A percentile compares a stretch with the other conserved stretches of the same genome.
These are phyloP conservation scores for Vinca minor DNA, from an alignment of 257 asterid species.

Conservation along the genomic window DNA sequence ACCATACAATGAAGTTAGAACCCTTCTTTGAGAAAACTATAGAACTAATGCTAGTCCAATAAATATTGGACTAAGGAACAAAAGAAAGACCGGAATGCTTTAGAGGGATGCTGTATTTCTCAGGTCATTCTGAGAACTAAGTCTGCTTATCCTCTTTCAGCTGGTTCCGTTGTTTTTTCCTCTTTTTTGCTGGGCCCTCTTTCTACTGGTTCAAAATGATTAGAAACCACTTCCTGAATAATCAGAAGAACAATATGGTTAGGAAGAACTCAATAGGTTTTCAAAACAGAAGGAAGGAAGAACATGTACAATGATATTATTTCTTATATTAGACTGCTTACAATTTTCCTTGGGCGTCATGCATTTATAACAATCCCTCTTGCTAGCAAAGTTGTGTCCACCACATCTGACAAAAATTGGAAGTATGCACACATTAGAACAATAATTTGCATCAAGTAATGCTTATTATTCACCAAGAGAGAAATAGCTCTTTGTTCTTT, in stretches of 20 bases:
- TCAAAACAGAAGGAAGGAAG: background rate
- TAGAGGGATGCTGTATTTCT: background rate
- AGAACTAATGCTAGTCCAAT: constrained; percentile 5
- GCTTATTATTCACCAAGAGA: background rate
- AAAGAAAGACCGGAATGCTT: constrained; percentile 2
- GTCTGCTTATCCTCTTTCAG: background rate
- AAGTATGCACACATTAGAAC: background rate
- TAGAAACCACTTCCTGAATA: constrained; percentile 12
- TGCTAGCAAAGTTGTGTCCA: constrained; percentile 69
- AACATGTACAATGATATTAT: background rate
- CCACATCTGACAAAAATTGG: constrained; percentile 34
- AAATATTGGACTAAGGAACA: constrained; percentile 2
- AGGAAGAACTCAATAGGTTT: background rate
- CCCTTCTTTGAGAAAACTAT: constrained; percentile 17
- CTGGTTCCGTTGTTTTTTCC: no score
- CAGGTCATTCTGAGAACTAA: background rate
- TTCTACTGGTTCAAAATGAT: constrained; percentile 1
- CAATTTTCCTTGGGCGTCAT: constrained; percentile 50
- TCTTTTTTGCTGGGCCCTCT: no score
- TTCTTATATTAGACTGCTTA: constrained; percentile 16
- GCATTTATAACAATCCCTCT: constrained; percentile 67
- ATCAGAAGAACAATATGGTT: background rate
- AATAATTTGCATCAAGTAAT: background rate
- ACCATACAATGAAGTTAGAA: constrained; percentile 15
- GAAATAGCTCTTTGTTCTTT: background rate